Evolutionary conservation across 2,329 filamentous ascomycete genomes (phyloP).

Genomic region (Fusarium subtropicale): DNA sequence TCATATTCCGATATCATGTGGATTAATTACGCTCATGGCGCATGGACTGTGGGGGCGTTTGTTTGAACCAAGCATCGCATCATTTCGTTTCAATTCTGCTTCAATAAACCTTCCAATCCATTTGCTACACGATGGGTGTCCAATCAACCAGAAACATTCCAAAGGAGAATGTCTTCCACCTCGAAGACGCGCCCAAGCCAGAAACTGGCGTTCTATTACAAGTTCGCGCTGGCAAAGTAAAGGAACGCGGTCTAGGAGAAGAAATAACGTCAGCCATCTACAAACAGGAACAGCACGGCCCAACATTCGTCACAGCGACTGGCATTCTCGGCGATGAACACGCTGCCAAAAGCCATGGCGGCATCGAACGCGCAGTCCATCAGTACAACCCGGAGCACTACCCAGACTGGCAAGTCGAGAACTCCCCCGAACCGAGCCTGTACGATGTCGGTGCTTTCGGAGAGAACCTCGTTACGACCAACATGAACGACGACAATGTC

Average conservation of each 20-base stretch:
- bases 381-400: neutral
- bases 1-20: no score
- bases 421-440: neutral
- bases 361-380: neutral
- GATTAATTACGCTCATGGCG: no score
- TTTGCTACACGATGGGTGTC: neutral
- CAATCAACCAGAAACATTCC: neutral
- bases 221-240: neutral
- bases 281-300: neutral
- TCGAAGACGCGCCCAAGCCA: neutral
- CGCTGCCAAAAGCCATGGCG: neutral
- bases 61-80: neutral
- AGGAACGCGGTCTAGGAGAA: neutral
- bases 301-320: neutral
- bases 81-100: neutral
- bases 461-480: neutral
- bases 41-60: neutral
- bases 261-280: neutral
- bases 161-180: neutral
- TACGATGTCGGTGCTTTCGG: neutral
- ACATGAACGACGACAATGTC: neutral
- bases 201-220: neutral
- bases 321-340: neutral
- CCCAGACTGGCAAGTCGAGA: neutral
- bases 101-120: rapidly evolving